A percentile compares a stretch with the other conserved stretches of the same genome.
Conservation (phyloP, 1,284 basidiomycete genomes). For the Ganoderma lingzhi region DNA sequence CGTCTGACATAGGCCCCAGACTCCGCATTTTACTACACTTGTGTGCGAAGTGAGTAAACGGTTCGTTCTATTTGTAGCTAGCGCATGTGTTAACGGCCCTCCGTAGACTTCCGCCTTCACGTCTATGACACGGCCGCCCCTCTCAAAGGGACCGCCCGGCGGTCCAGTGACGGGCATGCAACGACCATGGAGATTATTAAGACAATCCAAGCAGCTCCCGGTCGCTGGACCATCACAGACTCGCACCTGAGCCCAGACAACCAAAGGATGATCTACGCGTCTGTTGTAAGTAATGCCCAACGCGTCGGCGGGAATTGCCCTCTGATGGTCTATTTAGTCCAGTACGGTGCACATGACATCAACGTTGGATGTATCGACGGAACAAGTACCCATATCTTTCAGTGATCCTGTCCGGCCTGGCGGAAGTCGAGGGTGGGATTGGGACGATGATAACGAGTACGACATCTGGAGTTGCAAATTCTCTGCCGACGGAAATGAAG, state of each 20-base stretch:
- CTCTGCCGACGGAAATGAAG: constrained; percentile 94
- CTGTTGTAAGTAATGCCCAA: constrained; percentile 62
- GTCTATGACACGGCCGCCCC: constrained; percentile 84
- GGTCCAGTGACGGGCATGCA: constrained; percentile 52
- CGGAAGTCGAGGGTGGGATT: constrained; percentile 42
- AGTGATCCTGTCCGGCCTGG: constrained; percentile 50
- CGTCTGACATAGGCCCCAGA: constrained; percentile 50
- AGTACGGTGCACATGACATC: constrained; percentile 88
- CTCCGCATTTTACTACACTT: constrained; percentile 85
- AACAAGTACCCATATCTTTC: constrained; percentile 82
- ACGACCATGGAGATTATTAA: constrained; percentile 83
- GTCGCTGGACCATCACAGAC: constrained; percentile 94
- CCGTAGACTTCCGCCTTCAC: constrained; percentile 83
- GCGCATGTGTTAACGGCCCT: constrained; percentile 22
- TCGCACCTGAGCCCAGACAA: constrained; percentile 94
- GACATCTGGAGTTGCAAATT: constrained; percentile 95
- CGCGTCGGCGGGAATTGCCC: neutral
- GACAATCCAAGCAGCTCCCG: constrained; percentile 78
- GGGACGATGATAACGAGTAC: constrained; percentile 58
- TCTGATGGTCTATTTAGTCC: constrained; percentile 48
- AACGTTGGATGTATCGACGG: constrained; percentile 74
- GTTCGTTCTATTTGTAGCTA: neutral
- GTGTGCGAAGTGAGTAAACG: constrained; percentile 68
- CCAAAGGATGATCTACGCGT: constrained; percentile 93
- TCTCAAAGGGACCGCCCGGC: constrained; percentile 31